Conservation (phyloP, 1,284 basidiomycete species). For the Melampsora americana region DNA sequence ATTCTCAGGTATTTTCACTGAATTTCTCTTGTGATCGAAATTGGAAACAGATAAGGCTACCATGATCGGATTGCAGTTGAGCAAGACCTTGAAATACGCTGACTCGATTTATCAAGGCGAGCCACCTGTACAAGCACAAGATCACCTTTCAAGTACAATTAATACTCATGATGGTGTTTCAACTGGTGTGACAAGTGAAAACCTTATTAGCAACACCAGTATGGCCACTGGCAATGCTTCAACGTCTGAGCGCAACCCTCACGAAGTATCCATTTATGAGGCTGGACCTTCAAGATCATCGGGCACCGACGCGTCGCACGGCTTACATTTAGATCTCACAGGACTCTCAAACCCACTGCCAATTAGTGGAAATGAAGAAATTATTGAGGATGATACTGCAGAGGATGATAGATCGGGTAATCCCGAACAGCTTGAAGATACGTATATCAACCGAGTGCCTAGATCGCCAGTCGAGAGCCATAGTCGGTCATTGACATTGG, state of each 20-base stretch:
- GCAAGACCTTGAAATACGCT: neutral
- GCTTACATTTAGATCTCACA: neutral
- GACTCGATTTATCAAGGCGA: conserved; percentile 16
- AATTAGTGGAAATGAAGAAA: conserved; percentile 3
- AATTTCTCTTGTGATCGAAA: too few relatives aligned
- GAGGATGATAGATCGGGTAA: neutral
- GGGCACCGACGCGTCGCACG: neutral
- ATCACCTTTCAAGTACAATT: neutral
- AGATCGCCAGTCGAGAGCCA: conserved; percentile 49
- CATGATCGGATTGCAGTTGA: neutral
- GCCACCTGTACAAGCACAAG: conserved; percentile 28
- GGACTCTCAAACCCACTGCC: neutral
- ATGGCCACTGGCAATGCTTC: neutral
- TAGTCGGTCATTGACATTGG: conserved; percentile 48
- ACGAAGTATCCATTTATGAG: neutral
- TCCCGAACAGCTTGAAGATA: neutral
- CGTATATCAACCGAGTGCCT: neutral
- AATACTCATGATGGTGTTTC: neutral
- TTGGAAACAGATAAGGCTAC: neutral
- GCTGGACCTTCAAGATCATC: neutral
- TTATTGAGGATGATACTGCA: neutral
- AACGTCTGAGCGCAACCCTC: neutral
- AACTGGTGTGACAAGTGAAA: neutral
- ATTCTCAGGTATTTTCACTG: too few relatives aligned
- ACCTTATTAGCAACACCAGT: neutral